These are phyloP conservation scores for Trapa bicornis DNA, from an alignment of 345 rosid genomes.

Conservation along the genomic window DNA sequence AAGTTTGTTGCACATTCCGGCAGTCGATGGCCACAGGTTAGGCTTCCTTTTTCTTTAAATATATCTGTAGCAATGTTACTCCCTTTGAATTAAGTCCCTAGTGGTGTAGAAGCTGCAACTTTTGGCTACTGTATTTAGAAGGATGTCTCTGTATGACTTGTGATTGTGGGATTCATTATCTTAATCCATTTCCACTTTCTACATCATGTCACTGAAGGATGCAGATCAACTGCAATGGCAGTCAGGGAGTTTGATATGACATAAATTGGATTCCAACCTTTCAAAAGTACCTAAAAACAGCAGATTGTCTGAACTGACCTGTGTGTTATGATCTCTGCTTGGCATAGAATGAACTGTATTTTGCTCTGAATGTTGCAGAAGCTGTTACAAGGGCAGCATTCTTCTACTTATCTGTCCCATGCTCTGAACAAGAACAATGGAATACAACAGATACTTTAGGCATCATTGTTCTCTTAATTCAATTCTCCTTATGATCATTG, in stretches of 20 bases:
- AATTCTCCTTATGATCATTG: slow-evolving; percentile 3
- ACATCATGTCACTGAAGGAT: not conserved
- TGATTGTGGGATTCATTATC: not conserved
- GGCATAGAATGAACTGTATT: not conserved
- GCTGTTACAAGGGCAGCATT: not conserved
- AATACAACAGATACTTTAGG: not conserved
- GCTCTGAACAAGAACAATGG: not conserved
- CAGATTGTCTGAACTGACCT: not conserved
- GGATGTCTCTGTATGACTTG: not conserved
- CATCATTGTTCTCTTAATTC: not conserved
- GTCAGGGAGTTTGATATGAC: not conserved
- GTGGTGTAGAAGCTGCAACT: not conserved
- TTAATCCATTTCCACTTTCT: not conserved
- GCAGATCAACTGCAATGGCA: not conserved
- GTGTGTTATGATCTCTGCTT: not conserved
- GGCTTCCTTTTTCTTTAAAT: not conserved
- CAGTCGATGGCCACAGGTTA: slow-evolving; percentile 92
- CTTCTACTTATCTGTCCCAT: not conserved
- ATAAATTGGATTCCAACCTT: not conserved
- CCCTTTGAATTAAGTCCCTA: not conserved
- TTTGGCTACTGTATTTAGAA: not conserved
- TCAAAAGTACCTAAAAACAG: not conserved
- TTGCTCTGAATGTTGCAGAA: not conserved
- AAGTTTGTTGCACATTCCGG: slow-evolving; percentile 59
- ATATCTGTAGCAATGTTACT: not conserved